phyloP scores from a whole-genome alignment of 1,139 yeast genomes.

The Yamadazyma trypodendri region DNA sequence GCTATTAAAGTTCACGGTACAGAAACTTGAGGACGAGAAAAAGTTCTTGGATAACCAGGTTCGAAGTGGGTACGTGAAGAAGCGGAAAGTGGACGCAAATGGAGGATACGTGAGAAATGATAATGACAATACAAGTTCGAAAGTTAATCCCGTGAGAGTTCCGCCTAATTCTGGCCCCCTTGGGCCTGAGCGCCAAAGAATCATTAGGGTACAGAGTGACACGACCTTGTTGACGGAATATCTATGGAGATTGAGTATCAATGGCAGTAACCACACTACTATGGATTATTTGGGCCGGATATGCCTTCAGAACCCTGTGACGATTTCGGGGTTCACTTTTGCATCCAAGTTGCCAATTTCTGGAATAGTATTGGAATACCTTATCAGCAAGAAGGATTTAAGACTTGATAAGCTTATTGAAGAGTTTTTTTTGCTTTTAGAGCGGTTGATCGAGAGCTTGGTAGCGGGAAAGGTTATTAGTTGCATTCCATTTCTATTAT shows the following conservation, averaged over 20 bases:
- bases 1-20: constrained; percentile 44
- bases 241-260: constrained; percentile 40
- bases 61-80: constrained; percentile 22
- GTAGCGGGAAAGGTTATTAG: constrained; percentile 25
- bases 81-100: constrained; percentile 12
- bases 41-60: constrained; percentile 55
- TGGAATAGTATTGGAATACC: constrained; percentile 30
- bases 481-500: constrained; percentile 54
- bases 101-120: constrained; percentile 1
- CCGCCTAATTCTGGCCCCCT: background rate
- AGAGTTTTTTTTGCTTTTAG: constrained; percentile 41
- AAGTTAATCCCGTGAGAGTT: no score
- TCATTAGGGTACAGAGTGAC: constrained; percentile 33
- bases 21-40: constrained; percentile 66
- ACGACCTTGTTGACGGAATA: constrained; percentile 36
- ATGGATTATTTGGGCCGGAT: constrained; percentile 51
- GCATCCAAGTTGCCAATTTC: constrained; percentile 31
- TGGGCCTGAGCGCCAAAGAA: constrained; percentile 3
- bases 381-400: constrained; percentile 40
- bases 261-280: constrained; percentile 50
- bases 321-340: constrained; percentile 27
- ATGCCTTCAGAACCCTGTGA: constrained; percentile 34
- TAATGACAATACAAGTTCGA: no score
- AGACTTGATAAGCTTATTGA: constrained; percentile 45
- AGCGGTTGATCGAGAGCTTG: constrained; percentile 29